phyloP scores from a whole-genome alignment of 2,329 filamentous ascomycete genomes.

The Apiospora sp. region DNA sequence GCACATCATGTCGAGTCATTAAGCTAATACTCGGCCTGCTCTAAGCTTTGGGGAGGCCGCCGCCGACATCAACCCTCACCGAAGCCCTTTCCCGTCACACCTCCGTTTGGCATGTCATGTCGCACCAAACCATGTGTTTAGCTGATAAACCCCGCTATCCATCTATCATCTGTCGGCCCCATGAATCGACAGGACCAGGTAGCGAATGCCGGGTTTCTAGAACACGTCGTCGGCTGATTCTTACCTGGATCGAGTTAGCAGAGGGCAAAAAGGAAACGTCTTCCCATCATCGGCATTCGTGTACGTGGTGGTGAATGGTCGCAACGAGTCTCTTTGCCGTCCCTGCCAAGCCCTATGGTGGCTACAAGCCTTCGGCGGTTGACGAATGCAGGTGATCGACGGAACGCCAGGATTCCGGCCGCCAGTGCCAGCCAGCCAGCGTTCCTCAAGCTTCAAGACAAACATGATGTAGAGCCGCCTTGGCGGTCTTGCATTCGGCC shows the following conservation, averaged over 20 bases:
- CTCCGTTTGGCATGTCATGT: slow-evolving; percentile 7
- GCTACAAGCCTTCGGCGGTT: slow-evolving; percentile 1
- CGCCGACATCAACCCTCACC: background rate
- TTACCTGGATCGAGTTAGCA: background rate
- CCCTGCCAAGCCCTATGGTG: slow-evolving; percentile 13
- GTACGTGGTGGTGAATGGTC: background rate
- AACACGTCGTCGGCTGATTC: background rate
- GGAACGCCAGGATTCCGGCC: slow-evolving; percentile 18
- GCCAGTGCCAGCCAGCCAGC: background rate
- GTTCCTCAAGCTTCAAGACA: slow-evolving; percentile 17
- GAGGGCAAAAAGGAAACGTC: background rate
- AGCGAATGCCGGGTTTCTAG: background rate
- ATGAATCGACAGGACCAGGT: background rate
- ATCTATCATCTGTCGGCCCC: background rate
- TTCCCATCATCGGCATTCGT: background rate
- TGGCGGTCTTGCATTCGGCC: slow-evolving; percentile 7
- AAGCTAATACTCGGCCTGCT: background rate
- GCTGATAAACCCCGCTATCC: background rate
- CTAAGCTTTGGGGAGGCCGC: background rate
- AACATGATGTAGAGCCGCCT: slow-evolving; percentile 8
- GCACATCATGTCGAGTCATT: slow-evolving; percentile 11
- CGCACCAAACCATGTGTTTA: background rate
- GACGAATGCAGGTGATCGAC: slow-evolving; percentile 16
- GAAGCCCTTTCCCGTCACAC: slow-evolving; percentile 12
- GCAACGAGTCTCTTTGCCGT: background rate